Conservation (phyloP, 2,329 filamentous ascomycete species). For the Coniella vitis region DNA sequence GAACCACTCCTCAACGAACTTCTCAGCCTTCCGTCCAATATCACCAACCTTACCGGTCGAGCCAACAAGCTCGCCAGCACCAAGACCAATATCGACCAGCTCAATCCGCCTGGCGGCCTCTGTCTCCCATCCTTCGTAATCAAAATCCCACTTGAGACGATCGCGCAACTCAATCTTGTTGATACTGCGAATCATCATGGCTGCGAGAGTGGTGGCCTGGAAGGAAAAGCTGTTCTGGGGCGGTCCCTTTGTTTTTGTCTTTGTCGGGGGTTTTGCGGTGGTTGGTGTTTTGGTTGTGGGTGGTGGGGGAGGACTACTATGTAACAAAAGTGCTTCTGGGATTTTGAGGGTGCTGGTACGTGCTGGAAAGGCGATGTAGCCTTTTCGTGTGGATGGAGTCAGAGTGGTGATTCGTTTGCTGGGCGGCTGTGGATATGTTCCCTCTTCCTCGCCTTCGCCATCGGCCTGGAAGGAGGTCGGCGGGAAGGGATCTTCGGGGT, state of each 20-base stretch:
- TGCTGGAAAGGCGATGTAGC: constrained; percentile 42
- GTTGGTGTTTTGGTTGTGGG: no score
- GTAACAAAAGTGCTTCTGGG: constrained; percentile 42
- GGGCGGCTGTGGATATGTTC: neutral
- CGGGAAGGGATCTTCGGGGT: constrained; percentile 6
- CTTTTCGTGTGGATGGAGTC: constrained; percentile 29
- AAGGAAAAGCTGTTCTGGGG: constrained; percentile 35
- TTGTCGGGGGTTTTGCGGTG: constrained; percentile 14
- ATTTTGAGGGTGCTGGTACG: constrained; percentile 39
- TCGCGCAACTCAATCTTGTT: constrained; percentile 38
- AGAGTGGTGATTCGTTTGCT: neutral
- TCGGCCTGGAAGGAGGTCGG: constrained; percentile 4
- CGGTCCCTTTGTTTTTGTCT: constrained; percentile 13
- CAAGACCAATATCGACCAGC: constrained; percentile 29
- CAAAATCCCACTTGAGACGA: constrained; percentile 34
- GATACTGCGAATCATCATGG: constrained; percentile 43
- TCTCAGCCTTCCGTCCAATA: constrained; percentile 2
- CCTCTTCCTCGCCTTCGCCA: neutral
- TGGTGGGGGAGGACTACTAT: constrained; percentile 26
- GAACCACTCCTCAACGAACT: constrained; percentile 10
- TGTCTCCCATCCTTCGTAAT: constrained; percentile 26
- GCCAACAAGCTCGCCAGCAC: constrained; percentile 4
- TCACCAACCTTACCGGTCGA: constrained; percentile 12
- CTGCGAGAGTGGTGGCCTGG: constrained; percentile 41
- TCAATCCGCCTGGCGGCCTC: constrained; percentile 34